A percentile compares a stretch with the other conserved stretches of the same genome.
These are phyloP conservation scores for Colletotrichum sansevieriae DNA, from an alignment of 2,329 filamentous ascomycete species.

Conservation along the genomic window DNA sequence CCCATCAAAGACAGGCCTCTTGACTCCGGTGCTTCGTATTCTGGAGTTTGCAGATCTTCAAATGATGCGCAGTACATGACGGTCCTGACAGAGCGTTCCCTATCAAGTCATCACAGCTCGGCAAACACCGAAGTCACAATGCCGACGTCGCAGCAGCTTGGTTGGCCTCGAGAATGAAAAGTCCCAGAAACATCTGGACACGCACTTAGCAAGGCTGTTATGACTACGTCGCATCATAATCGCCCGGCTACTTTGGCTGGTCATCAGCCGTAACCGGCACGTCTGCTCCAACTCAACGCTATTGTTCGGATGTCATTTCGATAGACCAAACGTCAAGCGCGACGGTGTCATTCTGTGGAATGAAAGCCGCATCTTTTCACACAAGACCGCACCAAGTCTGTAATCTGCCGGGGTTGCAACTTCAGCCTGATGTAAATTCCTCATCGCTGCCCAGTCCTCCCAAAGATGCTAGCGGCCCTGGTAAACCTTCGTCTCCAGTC, in stretches of 20 bases:
- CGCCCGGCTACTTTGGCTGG: not conserved
- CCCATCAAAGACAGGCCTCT: not conserved
- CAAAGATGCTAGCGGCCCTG: slow-evolving; percentile 21
- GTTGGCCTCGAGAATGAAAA: slow-evolving; percentile 4
- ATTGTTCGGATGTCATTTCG: slow-evolving; percentile 24
- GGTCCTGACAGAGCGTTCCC: too few relatives aligned
- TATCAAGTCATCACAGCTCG: too few relatives aligned
- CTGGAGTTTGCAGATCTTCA: not conserved
- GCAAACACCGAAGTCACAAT: too few relatives aligned
- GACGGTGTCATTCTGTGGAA: slow-evolving; percentile 18
- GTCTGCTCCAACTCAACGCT: slow-evolving; percentile 2
- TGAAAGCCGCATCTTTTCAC: not conserved
- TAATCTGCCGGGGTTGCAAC: not conserved
- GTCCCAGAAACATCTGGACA: not conserved
- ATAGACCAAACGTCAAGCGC: slow-evolving; percentile 3
- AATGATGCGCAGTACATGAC: not conserved
- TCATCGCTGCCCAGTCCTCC: slow-evolving; percentile 2
- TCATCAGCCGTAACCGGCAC: slow-evolving; percentile 8
- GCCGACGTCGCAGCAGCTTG: too few relatives aligned
- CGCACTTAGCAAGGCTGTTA: not conserved
- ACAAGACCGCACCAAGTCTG: not conserved
- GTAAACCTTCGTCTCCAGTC: slow-evolving; percentile 38
- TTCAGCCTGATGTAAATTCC: not conserved
- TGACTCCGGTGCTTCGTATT: not conserved
- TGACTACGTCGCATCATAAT: slow-evolving; percentile 20